Evolutionary conservation across 805 yeast genomes (phyloP).

Genomic region (Schwanniomyces polymorphus): DNA sequence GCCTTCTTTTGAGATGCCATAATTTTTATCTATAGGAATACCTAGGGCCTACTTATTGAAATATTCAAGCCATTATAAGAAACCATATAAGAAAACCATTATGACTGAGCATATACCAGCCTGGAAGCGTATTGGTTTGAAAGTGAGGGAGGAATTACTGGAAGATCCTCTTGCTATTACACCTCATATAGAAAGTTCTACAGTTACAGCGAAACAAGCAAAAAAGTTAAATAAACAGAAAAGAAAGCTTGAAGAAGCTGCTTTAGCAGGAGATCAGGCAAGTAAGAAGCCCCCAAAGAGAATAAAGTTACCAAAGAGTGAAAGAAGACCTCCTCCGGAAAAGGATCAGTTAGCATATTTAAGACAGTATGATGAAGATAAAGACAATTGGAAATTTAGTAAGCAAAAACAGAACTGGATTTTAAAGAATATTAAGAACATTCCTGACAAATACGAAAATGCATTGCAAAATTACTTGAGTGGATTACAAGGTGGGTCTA

Average conservation of each 20-base stretch:
- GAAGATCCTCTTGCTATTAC: conserved; percentile 47
- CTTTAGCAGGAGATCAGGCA: conserved; percentile 8
- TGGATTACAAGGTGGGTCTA: conserved; percentile 71
- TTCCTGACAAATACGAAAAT: conserved; percentile 53
- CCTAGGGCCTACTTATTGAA: background rate
- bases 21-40: background rate
- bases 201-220: conserved; percentile 41
- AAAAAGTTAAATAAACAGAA: conserved; percentile 40
- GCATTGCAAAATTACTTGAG: conserved; percentile 52
- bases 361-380: conserved; percentile 55
- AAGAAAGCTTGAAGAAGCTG: conserved; percentile 21
- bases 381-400: conserved; percentile 74
- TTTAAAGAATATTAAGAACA: conserved; percentile 55
- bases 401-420: conserved; percentile 89
- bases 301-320: conserved; percentile 64
- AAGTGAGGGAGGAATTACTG: conserved; percentile 49
- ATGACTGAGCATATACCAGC: conserved; percentile 50
- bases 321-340: conserved; percentile 72
- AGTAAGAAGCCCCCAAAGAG: conserved; percentile 67
- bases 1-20: conserved; percentile 3
- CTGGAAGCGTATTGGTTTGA: conserved; percentile 77
- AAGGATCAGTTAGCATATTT: conserved; percentile 72
- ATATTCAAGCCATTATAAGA: background rate
- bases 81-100: background rate
- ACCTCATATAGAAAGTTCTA: conserved; percentile 45